Conservation (phyloP, 108 stramenopile species). For the Cyclotella choctawhatcheeana region DNA sequence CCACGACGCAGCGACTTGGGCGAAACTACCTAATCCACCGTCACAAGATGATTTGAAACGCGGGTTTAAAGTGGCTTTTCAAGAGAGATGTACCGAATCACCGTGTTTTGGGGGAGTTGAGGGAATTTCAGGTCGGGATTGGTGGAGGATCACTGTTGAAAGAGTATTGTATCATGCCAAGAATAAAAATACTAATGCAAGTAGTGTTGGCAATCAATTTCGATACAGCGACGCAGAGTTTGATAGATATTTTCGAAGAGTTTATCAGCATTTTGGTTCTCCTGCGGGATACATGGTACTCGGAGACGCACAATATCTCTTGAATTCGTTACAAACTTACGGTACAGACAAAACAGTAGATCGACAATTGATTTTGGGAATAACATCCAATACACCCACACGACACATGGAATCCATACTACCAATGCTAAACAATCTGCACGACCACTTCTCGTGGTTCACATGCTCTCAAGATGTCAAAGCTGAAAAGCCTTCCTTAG, state of each 20-base stretch:
- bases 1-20: slow-evolving; percentile 30
- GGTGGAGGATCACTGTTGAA: slow-evolving; percentile 30
- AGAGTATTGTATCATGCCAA: slow-evolving; percentile 23
- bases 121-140: slow-evolving; percentile 22
- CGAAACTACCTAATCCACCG: slow-evolving; percentile 13
- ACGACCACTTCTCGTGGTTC: slow-evolving; percentile 31
- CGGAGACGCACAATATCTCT: slow-evolving; percentile 15
- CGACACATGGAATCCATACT: slow-evolving; percentile 30
- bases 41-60: slow-evolving; percentile 11
- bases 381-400: slow-evolving; percentile 30
- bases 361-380: slow-evolving; percentile 12
- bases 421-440: slow-evolving; percentile 24
- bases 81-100: slow-evolving; percentile 18
- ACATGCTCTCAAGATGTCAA: slow-evolving; percentile 24
- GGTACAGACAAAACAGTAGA: not conserved
- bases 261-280: slow-evolving; percentile 23
- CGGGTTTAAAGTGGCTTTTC: slow-evolving; percentile 18
- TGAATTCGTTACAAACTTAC: not conserved
- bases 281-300: slow-evolving; percentile 19
- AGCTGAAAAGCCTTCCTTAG: slow-evolving; percentile 25
- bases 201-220: slow-evolving; percentile 1
- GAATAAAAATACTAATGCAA: not conserved
- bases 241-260: slow-evolving; percentile 26
- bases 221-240: slow-evolving; percentile 13
- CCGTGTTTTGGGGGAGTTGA: slow-evolving; percentile 35